Evolutionary conservation across 176 grass and related monocot genomes (phyloP).

Genomic region (Oryza officinalis): DNA sequence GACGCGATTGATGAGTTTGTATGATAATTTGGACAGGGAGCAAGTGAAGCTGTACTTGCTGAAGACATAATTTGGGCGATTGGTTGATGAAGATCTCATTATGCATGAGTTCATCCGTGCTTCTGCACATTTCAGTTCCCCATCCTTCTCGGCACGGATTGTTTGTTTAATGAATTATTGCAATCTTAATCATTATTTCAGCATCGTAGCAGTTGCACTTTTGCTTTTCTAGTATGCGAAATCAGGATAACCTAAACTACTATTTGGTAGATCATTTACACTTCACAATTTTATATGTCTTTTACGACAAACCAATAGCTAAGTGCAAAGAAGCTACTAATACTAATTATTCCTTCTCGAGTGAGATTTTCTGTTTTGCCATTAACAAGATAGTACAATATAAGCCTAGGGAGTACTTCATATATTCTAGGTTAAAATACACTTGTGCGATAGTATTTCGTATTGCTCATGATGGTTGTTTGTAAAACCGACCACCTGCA

Average conservation of each 20-base stretch:
- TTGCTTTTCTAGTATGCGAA: not conserved
- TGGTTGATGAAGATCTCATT: not conserved
- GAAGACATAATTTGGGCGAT: not conserved
- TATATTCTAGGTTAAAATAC: no score
- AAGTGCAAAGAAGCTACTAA: no score
- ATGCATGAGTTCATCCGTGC: not conserved
- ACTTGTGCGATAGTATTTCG: no score
- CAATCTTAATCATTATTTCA: not conserved
- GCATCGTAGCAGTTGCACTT: not conserved
- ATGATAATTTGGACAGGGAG: not conserved
- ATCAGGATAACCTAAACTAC: not conserved
- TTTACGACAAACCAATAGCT: no score
- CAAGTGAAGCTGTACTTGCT: not conserved
- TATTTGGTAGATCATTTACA: no score
- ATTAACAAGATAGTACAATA: no score
- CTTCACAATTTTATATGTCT: no score
- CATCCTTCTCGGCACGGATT: not conserved
- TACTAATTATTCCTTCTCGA: no score
- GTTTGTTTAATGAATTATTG: not conserved
- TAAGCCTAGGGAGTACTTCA: no score
- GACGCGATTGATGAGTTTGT: not conserved
- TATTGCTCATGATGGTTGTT: no score
- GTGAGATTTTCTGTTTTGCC: no score
- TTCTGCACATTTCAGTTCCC: not conserved
- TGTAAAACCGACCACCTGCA: no score